Evolutionary conservation across 108 stramenopile genomes (phyloP).

Genomic region (Mayamaea pseudoterrestris): DNA sequence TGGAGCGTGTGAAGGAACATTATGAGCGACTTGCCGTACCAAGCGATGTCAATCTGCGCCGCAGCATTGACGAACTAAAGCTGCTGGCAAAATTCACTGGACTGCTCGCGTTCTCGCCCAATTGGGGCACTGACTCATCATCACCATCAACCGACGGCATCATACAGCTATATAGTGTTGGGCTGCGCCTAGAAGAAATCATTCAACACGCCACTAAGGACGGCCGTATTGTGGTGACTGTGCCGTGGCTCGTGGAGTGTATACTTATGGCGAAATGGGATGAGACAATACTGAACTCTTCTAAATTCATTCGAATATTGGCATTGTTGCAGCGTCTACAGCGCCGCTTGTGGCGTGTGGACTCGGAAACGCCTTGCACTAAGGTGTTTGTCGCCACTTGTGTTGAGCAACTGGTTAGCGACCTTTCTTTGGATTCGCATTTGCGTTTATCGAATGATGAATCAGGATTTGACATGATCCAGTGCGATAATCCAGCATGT

Average conservation of each 20-base stretch:
- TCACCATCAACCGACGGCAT: slow-evolving; percentile 7
- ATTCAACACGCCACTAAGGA: slow-evolving; percentile 30
- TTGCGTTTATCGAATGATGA: slow-evolving; percentile 40
- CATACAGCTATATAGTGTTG: slow-evolving; percentile 13
- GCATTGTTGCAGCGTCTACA: slow-evolving; percentile 24
- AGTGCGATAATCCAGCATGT: slow-evolving; percentile 2
- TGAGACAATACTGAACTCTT: slow-evolving; percentile 23
- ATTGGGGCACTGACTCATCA: slow-evolving; percentile 26
- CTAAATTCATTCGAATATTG: slow-evolving; percentile 28
- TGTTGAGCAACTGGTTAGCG: slow-evolving; percentile 4
- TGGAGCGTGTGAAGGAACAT: slow-evolving; percentile 11
- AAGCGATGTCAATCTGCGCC: slow-evolving; percentile 15
- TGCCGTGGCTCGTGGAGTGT: slow-evolving; percentile 60
- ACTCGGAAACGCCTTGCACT: neutral
- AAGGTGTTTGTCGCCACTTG: slow-evolving; percentile 2
- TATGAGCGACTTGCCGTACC: slow-evolving; percentile 2
- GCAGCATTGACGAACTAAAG: slow-evolving; percentile 30
- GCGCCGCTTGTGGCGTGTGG: neutral
- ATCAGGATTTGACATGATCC: slow-evolving; percentile 8
- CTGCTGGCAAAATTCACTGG: slow-evolving; percentile 70
- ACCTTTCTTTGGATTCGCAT: slow-evolving; percentile 31
- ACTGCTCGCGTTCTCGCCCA: slow-evolving; percentile 59
- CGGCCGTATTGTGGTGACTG: slow-evolving; percentile 15
- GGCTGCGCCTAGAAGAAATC: slow-evolving; percentile 18
- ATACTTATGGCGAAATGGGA: slow-evolving; percentile 73